Base-by-base conservation (phyloP, 2,329 filamentous ascomycete species). In the Hysterium pulicare region DNA sequence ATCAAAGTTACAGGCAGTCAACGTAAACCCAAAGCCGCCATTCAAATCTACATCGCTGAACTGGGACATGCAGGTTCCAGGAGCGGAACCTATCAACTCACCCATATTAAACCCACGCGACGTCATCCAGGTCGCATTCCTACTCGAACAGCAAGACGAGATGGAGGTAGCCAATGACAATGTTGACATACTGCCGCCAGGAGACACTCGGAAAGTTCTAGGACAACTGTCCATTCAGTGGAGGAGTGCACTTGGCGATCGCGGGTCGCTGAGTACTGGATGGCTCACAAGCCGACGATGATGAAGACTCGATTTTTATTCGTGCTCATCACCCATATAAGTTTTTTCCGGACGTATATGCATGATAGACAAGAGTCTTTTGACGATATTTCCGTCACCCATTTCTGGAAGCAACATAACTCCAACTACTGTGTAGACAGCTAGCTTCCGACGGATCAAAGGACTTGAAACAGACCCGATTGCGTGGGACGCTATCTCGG, bases 241-340 rank as follows among this genome's bases (percentile, higher is more conserved):
- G 93, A 78, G 87, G 49, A 86, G 86, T 28, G 81, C 87, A 48
- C 90, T 96, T 85, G 93, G 93, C 0, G 93, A 91, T 68, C 79
- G 81, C 55, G 93, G 93, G 0, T 90, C 83, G 55, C 72, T 98
- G 61, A 89, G 84, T 33, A 98, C 93, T 5, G 90, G 90, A 8
- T 91, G 86, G 75, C 71, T 95, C 31, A 67, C 62, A 19, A 61
- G 62, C 46, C 53, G 64, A 41, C 55, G 58, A 34, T 66, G 59
- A 66, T 47, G 39, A 22, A n/a, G n/a, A n/a, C n/a, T 44, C 24
- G 10, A 39, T n/a, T n/a, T n/a, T n/a, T n/a, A n/a, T n/a, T n/a
- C n/a, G n/a, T n/a, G n/a, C n/a, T n/a, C n/a, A n/a, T n/a, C n/a
- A n/a, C n/a, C n/a, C n/a, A n/a, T n/a, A n/a, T n/a, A n/a, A n/a